Evolutionary conservation across 768 basidiomycete genomes (phyloP).

Genomic region (Boletus rubescentipes): DNA sequence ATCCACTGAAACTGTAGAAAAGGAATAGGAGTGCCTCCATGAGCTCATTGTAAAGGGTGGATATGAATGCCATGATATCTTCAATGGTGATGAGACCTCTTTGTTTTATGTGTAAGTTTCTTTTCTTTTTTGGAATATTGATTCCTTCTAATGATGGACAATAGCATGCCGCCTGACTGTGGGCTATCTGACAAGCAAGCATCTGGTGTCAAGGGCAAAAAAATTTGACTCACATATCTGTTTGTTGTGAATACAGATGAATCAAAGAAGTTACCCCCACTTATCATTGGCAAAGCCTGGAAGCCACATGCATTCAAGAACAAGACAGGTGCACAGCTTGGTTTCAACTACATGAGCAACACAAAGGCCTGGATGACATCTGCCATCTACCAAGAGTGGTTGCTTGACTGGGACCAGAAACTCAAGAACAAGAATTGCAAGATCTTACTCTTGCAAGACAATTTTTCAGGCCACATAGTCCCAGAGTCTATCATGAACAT

Average conservation of each 20-base stretch:
- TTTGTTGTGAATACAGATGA: conserved; percentile 1
- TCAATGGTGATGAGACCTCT: background rate
- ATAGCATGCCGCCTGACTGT: conserved; percentile 1
- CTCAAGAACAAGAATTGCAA: no score
- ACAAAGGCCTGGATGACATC: conserved; percentile 8
- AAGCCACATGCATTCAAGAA: background rate
- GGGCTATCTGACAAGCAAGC: background rate
- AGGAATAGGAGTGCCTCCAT: no score
- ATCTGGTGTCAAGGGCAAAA: conserved; percentile 1
- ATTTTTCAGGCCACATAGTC: no score
- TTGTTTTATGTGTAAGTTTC: no score
- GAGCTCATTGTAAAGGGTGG: background rate
- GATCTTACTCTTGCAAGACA: background rate
- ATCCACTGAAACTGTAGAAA: background rate
- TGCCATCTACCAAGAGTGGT: conserved; percentile 3
- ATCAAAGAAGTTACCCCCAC: background rate
- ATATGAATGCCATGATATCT: background rate
- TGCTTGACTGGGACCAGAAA: conserved; percentile 6
- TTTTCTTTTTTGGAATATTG: no score
- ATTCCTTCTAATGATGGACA: no score
- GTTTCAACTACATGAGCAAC: conserved; percentile 4
- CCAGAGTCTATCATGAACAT: no score
- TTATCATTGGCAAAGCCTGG: conserved; percentile 8
- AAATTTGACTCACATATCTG: background rate
- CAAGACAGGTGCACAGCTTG: conserved; percentile 1